Percentiles rank a stretch among this genome's conserved stretches.
Conservation (phyloP, 176 grass and related monocot genomes). For the Oryza glumipatula region DNA sequence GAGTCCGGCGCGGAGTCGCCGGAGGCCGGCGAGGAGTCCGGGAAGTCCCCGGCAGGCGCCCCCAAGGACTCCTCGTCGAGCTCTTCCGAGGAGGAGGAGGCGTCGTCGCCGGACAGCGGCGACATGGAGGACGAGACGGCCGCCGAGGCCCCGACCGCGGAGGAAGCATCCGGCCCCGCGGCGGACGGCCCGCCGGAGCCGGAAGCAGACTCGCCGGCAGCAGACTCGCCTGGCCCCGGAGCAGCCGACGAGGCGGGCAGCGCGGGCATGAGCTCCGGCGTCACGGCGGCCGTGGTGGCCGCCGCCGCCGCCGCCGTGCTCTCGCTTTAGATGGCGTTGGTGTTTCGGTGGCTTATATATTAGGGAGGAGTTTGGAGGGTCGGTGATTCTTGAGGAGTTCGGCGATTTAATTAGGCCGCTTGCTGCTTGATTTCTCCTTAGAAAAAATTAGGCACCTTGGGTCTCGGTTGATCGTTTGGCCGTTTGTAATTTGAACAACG, state of each 20-base stretch:
- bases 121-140: slow-evolving; percentile 1
- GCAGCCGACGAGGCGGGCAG: slow-evolving; percentile 44
- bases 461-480: background rate
- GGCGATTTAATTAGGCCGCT: background rate
- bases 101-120: slow-evolving; percentile 41
- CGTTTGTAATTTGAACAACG: slow-evolving; percentile 19
- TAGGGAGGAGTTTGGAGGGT: background rate
- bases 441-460: slow-evolving; percentile 2
- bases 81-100: slow-evolving; percentile 32
- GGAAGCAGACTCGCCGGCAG: slow-evolving; percentile 37
- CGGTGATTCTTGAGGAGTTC: background rate
- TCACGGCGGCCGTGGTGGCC: slow-evolving; percentile 39
- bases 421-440: slow-evolving; percentile 13
- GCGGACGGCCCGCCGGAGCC: slow-evolving; percentile 56
- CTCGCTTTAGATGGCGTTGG: slow-evolving; percentile 11
- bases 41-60: background rate
- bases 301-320: slow-evolving; percentile 22
- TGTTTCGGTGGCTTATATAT: background rate
- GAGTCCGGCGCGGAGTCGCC: slow-evolving; percentile 16
- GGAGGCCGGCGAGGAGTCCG: background rate
- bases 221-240: slow-evolving; percentile 34
- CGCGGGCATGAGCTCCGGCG: slow-evolving; percentile 7
- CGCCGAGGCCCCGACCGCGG: slow-evolving; percentile 16
- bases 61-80: slow-evolving; percentile 11
- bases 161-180: background rate